phyloP scores from a whole-genome alignment of 1,139 yeast genomes.

The Nakaseomyces bracarensis region DNA sequence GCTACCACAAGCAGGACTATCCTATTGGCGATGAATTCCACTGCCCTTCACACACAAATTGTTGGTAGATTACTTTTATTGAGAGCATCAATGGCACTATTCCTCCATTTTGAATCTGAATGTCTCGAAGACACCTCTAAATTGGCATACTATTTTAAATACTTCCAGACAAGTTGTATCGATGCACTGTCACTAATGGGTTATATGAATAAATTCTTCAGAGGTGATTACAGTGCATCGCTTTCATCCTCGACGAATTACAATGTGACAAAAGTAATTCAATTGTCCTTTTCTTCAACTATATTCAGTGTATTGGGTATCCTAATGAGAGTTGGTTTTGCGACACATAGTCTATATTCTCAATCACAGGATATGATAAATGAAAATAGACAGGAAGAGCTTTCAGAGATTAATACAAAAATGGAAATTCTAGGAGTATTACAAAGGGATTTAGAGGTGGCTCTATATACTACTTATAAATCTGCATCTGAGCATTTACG shows the following conservation, averaged over 20 bases:
- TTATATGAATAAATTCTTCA: conserved; percentile 12
- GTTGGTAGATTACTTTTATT: conserved; percentile 16
- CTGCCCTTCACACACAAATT: conserved; percentile 15
- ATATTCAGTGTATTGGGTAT: conserved; percentile 23
- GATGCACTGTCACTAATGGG: conserved; percentile 13
- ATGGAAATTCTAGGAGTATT: conserved; percentile 17
- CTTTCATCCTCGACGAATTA: conserved; percentile 15
- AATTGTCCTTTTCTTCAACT: conserved; percentile 25
- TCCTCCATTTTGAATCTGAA: conserved; percentile 19
- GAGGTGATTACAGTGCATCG: conserved; percentile 13
- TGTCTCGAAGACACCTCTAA: conserved; percentile 11
- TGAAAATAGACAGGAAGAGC: conserved; percentile 11
- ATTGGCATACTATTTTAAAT: conserved; percentile 15
- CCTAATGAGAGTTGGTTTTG: conserved; percentile 23
- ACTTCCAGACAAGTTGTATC: conserved; percentile 15
- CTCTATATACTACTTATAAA: conserved; percentile 20
- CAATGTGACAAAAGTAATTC: conserved; percentile 22
- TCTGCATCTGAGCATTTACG: conserved; percentile 25
- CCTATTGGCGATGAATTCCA: conserved; percentile 10
- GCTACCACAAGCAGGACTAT: neutral
- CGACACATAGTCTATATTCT: conserved; percentile 17
- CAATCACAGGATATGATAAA: conserved; percentile 11
- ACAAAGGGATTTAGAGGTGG: conserved; percentile 15
- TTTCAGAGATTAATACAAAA: conserved; percentile 16
- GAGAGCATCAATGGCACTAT: conserved; percentile 19